Percentiles rank a stretch among this genome's conserved stretches.
These are phyloP conservation scores for Ceratorhiza oryzae-sativae DNA, from an alignment of 1,284 basidiomycete species.

Conservation along the genomic window DNA sequence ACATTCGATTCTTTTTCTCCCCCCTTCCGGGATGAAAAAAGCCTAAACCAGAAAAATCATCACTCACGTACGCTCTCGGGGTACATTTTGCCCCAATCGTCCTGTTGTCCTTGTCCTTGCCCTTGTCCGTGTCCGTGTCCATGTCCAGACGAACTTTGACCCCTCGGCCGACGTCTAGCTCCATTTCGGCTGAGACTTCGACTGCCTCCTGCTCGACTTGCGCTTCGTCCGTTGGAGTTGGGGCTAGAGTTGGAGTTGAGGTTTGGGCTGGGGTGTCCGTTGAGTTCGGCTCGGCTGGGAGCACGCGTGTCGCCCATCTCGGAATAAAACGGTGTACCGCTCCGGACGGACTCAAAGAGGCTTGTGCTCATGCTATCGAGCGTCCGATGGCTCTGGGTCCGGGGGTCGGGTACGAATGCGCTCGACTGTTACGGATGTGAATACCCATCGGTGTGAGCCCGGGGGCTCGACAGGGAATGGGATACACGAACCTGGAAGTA, in stretches of 20 bases:
- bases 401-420: slow-evolving; percentile 41
- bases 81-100: slow-evolving; percentile 38
- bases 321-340: slow-evolving; percentile 36
- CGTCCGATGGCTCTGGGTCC: background rate
- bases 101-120: no score
- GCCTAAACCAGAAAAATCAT: background rate
- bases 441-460: no score
- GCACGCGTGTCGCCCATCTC: slow-evolving; percentile 17
- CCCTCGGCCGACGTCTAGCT: background rate
- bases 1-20: no score
- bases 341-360: slow-evolving; percentile 39
- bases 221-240: background rate
- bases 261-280: no score
- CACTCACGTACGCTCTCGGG: slow-evolving; percentile 36
- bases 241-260: background rate
- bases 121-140: no score
- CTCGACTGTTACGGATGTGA: slow-evolving; percentile 22
- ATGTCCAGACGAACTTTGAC: background rate
- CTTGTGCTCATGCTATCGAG: slow-evolving; percentile 31
- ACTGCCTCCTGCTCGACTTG: background rate
- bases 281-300: background rate
- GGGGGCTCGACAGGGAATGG: background rate
- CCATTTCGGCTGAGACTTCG: background rate
- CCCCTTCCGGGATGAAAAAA: no score
- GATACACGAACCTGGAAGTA: slow-evolving; percentile 72